A percentile compares a stretch with the other conserved stretches of the same genome.
These are phyloP conservation scores for Zostera marina DNA, from an alignment of 116 monocot species.

Conservation along the genomic window DNA sequence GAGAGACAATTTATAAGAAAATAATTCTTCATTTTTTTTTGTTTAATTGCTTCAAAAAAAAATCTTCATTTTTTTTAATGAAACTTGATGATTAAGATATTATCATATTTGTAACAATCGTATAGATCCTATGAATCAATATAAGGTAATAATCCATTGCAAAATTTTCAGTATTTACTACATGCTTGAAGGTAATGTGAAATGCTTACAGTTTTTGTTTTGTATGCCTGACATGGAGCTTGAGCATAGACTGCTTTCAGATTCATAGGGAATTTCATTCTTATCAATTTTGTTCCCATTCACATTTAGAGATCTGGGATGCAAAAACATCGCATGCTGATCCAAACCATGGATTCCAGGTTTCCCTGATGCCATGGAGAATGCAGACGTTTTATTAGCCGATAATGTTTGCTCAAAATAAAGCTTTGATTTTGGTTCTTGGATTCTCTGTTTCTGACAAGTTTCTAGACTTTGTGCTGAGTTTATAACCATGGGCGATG, in stretches of 20 bases:
- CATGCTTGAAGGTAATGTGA: too few species aligned
- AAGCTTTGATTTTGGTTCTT: background rate
- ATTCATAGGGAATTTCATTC: conserved; percentile 3
- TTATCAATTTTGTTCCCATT: background rate
- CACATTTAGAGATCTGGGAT: background rate
- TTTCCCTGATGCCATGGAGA: conserved; percentile 6
- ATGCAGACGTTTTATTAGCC: background rate
- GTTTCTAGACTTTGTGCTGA: too few species aligned
- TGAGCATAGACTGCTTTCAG: conserved; percentile 4
- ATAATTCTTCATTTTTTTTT: background rate
- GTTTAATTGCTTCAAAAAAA: too few species aligned
- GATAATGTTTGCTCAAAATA: background rate
- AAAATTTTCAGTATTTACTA: too few species aligned
- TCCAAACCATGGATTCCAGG: background rate
- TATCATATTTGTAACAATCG: background rate
- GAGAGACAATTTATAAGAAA: conserved; percentile 15
- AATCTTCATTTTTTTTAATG: background rate
- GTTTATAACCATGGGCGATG: background rate
- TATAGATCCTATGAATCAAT: background rate
- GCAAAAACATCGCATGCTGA: background rate
- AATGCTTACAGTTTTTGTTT: conserved; percentile 4
- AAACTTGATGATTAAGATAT: background rate
- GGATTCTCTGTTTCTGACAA: background rate
- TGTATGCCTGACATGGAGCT: conserved; percentile 8
- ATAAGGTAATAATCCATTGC: too few species aligned